phyloP scores from a whole-genome alignment of 2,329 filamentous ascomycete species.

The Phaeosphaeriaceae sp. region DNA sequence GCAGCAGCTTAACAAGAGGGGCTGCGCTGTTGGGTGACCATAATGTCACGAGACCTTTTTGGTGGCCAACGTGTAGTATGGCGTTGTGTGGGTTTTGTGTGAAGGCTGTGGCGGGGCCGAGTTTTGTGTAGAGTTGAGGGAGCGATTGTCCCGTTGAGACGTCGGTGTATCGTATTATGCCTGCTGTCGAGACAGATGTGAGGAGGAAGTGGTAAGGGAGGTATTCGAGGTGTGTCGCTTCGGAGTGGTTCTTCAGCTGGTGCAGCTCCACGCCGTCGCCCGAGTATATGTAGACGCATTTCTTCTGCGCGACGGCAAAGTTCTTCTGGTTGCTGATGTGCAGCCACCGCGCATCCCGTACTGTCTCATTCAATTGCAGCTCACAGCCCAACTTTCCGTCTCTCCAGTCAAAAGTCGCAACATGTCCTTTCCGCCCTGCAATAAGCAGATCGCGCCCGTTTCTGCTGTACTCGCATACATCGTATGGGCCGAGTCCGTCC shows the following conservation, averaged over 20 bases:
- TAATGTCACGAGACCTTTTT: constrained; percentile 91
- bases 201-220: constrained; percentile 95
- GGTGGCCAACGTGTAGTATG: constrained; percentile 89
- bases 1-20: constrained; percentile 88
- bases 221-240: constrained; percentile 94
- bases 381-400: constrained; percentile 91
- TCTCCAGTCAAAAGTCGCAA: constrained; percentile 96
- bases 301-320: constrained; percentile 96
- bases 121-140: constrained; percentile 81
- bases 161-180: constrained; percentile 89
- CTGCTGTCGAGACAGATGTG: constrained; percentile 83
- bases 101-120: constrained; percentile 83
- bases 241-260: constrained; percentile 86
- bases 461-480: constrained; percentile 85
- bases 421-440: constrained; percentile 89
- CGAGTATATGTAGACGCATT: constrained; percentile 97
- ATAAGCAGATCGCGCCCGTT: constrained; percentile 88
- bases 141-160: constrained; percentile 91
- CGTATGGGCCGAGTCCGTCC: constrained; percentile 79
- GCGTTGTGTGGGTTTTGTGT: constrained; percentile 92
- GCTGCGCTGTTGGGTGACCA: constrained; percentile 94
- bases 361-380: constrained; percentile 86
- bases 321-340: constrained; percentile 82
- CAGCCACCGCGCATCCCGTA: constrained; percentile 88
- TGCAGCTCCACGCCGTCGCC: constrained; percentile 89